Conservation (phyloP, 1,139 yeast genomes). For the Debaryomyces psychrophilus region DNA sequence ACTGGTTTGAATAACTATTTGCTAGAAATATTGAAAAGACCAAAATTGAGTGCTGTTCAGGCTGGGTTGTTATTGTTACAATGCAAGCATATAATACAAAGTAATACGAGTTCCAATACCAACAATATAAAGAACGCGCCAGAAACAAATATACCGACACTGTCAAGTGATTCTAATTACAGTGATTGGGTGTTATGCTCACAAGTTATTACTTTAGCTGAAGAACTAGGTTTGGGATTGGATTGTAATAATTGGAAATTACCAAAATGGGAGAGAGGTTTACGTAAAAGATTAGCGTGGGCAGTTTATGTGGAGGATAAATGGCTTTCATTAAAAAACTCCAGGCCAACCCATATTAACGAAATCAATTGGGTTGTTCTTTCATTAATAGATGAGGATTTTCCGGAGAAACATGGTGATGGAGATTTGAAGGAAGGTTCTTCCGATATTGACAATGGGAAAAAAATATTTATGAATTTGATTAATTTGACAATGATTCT, state of each 20-base stretch:
- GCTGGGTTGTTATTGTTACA: slow-evolving; percentile 73
- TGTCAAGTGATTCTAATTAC: slow-evolving; percentile 47
- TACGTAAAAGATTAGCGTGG: slow-evolving; percentile 87
- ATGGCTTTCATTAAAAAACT: slow-evolving; percentile 79
- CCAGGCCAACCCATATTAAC: slow-evolving; percentile 76
- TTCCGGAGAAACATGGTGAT: slow-evolving; percentile 68
- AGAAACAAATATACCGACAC: slow-evolving; percentile 11
- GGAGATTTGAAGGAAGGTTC: slow-evolving; percentile 62
- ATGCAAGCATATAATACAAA: slow-evolving; percentile 51
- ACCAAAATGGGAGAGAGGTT: slow-evolving; percentile 91
- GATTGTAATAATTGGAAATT: slow-evolving; percentile 87
- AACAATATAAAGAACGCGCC: slow-evolving; percentile 7
- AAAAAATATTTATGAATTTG: slow-evolving; percentile 67
- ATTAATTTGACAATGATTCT: slow-evolving; percentile 70
- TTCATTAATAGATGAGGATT: slow-evolving; percentile 68
- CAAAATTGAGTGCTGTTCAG: slow-evolving; percentile 78
- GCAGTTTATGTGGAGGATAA: slow-evolving; percentile 89
- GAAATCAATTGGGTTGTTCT: slow-evolving; percentile 72
- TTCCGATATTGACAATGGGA: slow-evolving; percentile 74
- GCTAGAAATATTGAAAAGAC: slow-evolving; percentile 67
- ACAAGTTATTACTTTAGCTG: slow-evolving; percentile 83
- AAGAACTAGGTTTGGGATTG: slow-evolving; percentile 81
- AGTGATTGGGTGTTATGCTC: slow-evolving; percentile 86
- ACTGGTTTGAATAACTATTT: slow-evolving; percentile 64
- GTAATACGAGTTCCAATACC: slow-evolving; percentile 3